phyloP scores from a whole-genome alignment of 805 yeast species.

The Myxozyma sirexii region DNA sequence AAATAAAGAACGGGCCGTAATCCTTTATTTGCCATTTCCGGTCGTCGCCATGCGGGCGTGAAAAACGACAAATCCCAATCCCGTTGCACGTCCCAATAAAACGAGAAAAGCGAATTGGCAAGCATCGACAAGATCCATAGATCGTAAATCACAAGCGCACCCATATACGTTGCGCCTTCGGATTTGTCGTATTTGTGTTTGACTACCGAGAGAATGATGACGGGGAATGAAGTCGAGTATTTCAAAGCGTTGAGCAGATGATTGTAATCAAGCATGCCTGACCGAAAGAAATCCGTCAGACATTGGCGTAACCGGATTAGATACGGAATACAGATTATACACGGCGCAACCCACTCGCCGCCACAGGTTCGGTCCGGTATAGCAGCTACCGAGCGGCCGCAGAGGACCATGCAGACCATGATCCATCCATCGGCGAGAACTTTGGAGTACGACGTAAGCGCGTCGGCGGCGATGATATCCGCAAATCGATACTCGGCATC shows the following conservation, averaged over 20 bases:
- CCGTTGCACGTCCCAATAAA: constrained; percentile 83
- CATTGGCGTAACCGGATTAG: constrained; percentile 84
- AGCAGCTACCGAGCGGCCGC: constrained; percentile 43
- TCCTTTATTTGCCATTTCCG: constrained; percentile 12
- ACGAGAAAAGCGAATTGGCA: constrained; percentile 74
- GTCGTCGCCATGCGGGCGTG: constrained; percentile 34
- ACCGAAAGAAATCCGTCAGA: constrained; percentile 59
- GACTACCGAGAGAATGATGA: constrained; percentile 45
- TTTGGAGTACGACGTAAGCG: constrained; percentile 77
- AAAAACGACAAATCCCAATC: constrained; percentile 82
- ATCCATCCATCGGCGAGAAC: constrained; percentile 70
- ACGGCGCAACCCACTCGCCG: constrained; percentile 44
- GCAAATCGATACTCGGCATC: constrained; percentile 62
- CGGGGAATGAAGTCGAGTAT: constrained; percentile 67
- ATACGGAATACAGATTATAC: constrained; percentile 57
- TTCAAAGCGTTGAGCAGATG: constrained; percentile 76
- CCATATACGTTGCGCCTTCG: constrained; percentile 13
- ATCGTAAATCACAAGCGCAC: constrained; percentile 8
- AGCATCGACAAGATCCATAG: constrained; percentile 47
- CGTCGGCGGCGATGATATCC: constrained; percentile 82
- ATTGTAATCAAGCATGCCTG: constrained; percentile 44
- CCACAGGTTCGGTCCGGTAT: constrained; percentile 45
- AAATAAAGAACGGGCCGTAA: constrained; percentile 40
- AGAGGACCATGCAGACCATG: constrained; percentile 53
- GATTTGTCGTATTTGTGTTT: constrained; percentile 33